Percentiles rank a stretch among this genome's conserved stretches.
These are phyloP conservation scores for Talaromyces proteolyticus DNA, from an alignment of 495 filamentous ascomycete species.

Conservation along the genomic window DNA sequence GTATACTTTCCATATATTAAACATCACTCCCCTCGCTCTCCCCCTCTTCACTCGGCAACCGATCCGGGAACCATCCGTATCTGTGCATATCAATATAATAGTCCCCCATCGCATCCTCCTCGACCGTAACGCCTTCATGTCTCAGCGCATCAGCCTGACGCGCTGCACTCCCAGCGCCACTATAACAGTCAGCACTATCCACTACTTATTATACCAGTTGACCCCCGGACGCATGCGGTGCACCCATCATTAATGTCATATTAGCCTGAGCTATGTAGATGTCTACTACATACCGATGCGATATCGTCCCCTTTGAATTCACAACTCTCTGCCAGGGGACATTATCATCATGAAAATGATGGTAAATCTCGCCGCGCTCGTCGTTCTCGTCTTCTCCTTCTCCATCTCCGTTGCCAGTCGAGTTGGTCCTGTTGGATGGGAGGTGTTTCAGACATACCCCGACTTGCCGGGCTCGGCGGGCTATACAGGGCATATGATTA, in stretches of 20 bases:
- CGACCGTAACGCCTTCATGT: constrained; percentile 65
- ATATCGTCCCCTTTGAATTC: constrained; percentile 79
- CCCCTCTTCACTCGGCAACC: constrained; percentile 30
- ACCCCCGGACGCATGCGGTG: too few species aligned
- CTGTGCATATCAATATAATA: constrained; percentile 58
- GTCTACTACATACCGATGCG: constrained; percentile 80
- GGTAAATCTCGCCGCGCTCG: constrained; percentile 14
- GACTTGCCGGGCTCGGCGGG: constrained; percentile 72
- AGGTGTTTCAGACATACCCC: constrained; percentile 85
- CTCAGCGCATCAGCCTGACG: constrained; percentile 64
- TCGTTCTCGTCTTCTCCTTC: constrained; percentile 7
- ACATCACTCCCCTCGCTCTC: constrained; percentile 6
- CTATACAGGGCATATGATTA: constrained; percentile 31
- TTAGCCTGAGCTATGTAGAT: too few species aligned
- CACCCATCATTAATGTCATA: too few species aligned
- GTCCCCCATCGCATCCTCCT: constrained; percentile 59
- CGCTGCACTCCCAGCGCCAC: constrained; percentile 60
- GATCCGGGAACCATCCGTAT: constrained; percentile 73
- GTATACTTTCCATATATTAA: constrained; percentile 1
- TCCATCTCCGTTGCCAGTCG: too few species aligned
- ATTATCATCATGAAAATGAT: constrained; percentile 61
- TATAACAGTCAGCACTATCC: too few species aligned
- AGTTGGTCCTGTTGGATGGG: constrained; percentile 35
- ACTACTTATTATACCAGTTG: too few species aligned
- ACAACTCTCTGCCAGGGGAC: constrained; percentile 96